These are phyloP conservation scores for Yamadazyma triangularis DNA, from an alignment of 1,139 yeast species.

Conservation along the genomic window DNA sequence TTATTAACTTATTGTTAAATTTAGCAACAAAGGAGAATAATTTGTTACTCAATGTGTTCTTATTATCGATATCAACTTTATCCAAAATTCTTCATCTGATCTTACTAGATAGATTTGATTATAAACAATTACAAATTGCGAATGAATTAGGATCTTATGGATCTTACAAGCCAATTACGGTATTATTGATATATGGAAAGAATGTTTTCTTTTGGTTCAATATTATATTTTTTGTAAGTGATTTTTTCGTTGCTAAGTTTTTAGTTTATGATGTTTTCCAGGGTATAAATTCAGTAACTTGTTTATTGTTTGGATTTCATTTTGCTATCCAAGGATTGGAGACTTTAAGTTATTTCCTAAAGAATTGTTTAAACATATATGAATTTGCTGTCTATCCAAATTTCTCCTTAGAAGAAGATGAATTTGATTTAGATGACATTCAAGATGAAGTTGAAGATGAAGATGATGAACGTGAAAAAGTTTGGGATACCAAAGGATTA, in stretches of 20 bases:
- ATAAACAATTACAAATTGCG: slow-evolving; percentile 33
- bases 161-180: slow-evolving; percentile 27
- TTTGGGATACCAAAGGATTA: slow-evolving; percentile 71
- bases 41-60: slow-evolving; percentile 42
- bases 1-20: slow-evolving; percentile 59
- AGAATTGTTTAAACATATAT: slow-evolving; percentile 49
- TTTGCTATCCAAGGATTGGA: slow-evolving; percentile 64
- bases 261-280: slow-evolving; percentile 58
- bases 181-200: slow-evolving; percentile 14
- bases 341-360: slow-evolving; percentile 42
- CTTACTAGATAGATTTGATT: slow-evolving; percentile 58
- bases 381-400: slow-evolving; percentile 43
- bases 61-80: slow-evolving; percentile 44
- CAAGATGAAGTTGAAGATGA: slow-evolving; percentile 20
- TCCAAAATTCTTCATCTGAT: slow-evolving; percentile 75
- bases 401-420: slow-evolving; percentile 8
- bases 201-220: slow-evolving; percentile 28
- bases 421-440: slow-evolving; percentile 7
- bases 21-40: slow-evolving; percentile 49
- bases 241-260: slow-evolving; percentile 48
- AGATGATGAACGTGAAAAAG: slow-evolving; percentile 51
- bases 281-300: slow-evolving; percentile 46
- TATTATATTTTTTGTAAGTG: slow-evolving; percentile 41
- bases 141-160: slow-evolving; percentile 26
- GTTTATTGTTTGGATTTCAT: slow-evolving; percentile 70